A percentile compares a stretch with the other conserved stretches of the same genome.
Conservation (phyloP, 2,329 filamentous ascomycete species). For the Leptosphaerulina australis region DNA sequence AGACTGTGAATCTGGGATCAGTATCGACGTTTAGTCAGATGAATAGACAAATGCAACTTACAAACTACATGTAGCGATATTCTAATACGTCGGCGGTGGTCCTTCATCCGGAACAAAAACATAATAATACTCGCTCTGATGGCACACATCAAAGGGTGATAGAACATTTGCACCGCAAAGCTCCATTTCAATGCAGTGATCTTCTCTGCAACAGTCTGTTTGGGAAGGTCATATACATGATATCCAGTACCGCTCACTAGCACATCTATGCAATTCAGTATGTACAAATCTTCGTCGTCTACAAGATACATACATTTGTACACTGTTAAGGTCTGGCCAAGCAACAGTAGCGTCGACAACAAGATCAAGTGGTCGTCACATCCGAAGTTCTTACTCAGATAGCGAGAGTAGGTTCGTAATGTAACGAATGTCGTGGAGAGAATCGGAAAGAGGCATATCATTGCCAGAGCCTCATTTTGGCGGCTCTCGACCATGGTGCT, state of each 20-base stretch:
- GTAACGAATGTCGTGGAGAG: constrained; percentile 37
- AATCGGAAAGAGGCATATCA: constrained; percentile 38
- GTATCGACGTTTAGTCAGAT: neutral
- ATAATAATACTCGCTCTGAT: constrained; percentile 48
- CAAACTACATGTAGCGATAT: constrained; percentile 41
- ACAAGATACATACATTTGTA: constrained; percentile 32
- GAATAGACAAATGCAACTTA: constrained; percentile 11
- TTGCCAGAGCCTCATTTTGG: constrained; percentile 34
- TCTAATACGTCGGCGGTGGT: constrained; percentile 36
- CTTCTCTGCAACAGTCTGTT: constrained; percentile 36
- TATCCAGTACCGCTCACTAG: constrained; percentile 43
- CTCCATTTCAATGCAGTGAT: constrained; percentile 40
- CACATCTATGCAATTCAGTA: constrained; percentile 27
- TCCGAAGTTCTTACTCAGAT: constrained; percentile 39
- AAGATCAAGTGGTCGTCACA: constrained; percentile 45
- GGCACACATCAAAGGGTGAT: constrained; percentile 47
- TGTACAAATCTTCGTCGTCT: neutral
- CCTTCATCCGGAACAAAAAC: constrained; percentile 48
- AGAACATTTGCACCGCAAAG: constrained; percentile 47
- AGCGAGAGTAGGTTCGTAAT: constrained; percentile 36
- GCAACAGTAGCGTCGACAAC: constrained; percentile 30
- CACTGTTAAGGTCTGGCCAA: constrained; percentile 30
- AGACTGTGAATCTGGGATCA: constrained; percentile 26
- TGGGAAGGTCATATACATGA: constrained; percentile 40
- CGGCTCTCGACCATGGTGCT: constrained; percentile 35